phyloP scores from a whole-genome alignment of 345 rosid species.

The Aurinia saxatilis region DNA sequence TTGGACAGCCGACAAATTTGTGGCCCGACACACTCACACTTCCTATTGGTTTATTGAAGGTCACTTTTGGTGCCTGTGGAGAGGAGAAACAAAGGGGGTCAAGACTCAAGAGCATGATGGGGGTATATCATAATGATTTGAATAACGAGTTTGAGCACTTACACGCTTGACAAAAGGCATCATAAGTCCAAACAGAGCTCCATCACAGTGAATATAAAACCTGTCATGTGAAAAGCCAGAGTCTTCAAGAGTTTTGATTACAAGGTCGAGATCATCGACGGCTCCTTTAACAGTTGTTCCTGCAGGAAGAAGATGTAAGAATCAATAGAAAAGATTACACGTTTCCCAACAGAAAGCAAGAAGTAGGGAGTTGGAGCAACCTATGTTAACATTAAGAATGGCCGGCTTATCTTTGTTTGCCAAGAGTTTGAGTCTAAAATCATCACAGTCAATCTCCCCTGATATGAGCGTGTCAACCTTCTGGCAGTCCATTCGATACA shows the following conservation, averaged over 20 bases:
- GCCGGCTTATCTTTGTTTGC: slow-evolving; percentile 91
- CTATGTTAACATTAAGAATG: slow-evolving; percentile 85
- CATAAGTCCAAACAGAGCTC: slow-evolving; percentile 98
- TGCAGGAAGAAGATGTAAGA: slow-evolving; percentile 11
- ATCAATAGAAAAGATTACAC: not conserved
- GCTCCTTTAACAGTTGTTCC: slow-evolving; percentile 99
- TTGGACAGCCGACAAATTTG: slow-evolving; percentile 94
- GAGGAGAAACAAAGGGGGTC: not conserved
- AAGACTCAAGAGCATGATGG: not conserved
- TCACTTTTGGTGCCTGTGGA: slow-evolving; percentile 83
- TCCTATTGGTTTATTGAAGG: slow-evolving; percentile 88
- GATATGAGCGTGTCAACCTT: slow-evolving; percentile 66
- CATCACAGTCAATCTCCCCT: slow-evolving; percentile 87
- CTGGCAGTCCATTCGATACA: slow-evolving; percentile 88
- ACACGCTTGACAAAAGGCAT: slow-evolving; percentile 93
- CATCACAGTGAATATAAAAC: slow-evolving; percentile 96
- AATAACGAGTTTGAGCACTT: slow-evolving; percentile 18
- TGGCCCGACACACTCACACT: slow-evolving; percentile 95
- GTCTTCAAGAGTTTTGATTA: slow-evolving; percentile 81
- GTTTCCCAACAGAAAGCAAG: not conserved
- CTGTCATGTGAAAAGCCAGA: slow-evolving; percentile 65
- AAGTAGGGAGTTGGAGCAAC: slow-evolving; percentile 29
- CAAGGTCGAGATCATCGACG: slow-evolving; percentile 93
- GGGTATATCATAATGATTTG: not conserved
- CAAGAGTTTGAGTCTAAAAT: slow-evolving; percentile 56